These are phyloP conservation scores for Coelastrella sp. DNA, from an alignment of 139 green algal genomes.

Conservation along the genomic window DNA sequence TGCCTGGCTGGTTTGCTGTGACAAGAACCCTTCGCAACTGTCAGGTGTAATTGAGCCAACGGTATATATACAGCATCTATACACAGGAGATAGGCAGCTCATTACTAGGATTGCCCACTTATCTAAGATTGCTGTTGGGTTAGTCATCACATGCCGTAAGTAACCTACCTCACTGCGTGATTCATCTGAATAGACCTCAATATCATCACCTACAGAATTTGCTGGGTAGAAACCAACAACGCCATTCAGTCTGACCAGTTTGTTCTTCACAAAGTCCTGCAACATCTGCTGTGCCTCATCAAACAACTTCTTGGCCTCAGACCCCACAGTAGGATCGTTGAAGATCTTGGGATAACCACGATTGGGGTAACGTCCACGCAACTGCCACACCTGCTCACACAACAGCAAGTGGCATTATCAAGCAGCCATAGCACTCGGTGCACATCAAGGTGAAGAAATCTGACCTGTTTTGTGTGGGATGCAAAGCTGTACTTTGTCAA, in stretches of 20 bases:
- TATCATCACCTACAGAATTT: slow-evolving; percentile 94
- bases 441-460: too few relatives aligned
- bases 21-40: too few relatives aligned
- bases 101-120: too few relatives aligned
- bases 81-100: too few relatives aligned
- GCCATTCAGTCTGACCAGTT: slow-evolving; percentile 86
- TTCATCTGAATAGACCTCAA: slow-evolving; percentile 88
- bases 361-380: slow-evolving; percentile 98
- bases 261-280: slow-evolving; percentile 87
- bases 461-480: too few relatives aligned
- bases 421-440: too few relatives aligned
- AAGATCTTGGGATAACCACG: slow-evolving; percentile 99
- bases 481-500: too few relatives aligned
- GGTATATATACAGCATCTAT: too few relatives aligned
- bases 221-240: slow-evolving; percentile 94
- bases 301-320: slow-evolving; percentile 97
- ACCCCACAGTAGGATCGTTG: slow-evolving; percentile 96
- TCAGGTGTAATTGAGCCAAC: too few relatives aligned
- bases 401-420: too few relatives aligned
- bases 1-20: too few relatives aligned
- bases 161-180: slow-evolving; percentile 51
- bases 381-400: slow-evolving; percentile 93
- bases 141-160: background rate
- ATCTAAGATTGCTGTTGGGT: too few relatives aligned
- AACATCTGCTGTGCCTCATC: slow-evolving; percentile 93